Conservation (phyloP, 495 filamentous ascomycete species). For the Penicillium lagena region DNA sequence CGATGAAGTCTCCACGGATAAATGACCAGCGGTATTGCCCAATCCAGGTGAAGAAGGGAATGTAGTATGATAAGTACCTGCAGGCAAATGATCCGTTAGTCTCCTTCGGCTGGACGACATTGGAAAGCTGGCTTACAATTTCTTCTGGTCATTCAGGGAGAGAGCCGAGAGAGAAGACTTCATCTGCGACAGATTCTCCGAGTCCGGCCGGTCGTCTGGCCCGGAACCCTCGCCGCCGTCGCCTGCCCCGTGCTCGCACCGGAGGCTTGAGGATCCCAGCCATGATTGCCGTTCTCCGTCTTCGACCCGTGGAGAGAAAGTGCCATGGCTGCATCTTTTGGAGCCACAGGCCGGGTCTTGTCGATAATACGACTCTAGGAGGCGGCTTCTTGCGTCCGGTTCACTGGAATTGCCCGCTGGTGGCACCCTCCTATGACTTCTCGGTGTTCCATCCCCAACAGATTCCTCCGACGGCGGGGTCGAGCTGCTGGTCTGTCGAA, state of each 20-base stretch:
- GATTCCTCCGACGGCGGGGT: constrained; percentile 1
- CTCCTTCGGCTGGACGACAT: background rate
- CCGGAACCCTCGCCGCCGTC: constrained; percentile 3
- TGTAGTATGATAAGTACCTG: constrained; percentile 90
- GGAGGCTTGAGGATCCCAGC: background rate
- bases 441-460: constrained; percentile 2
- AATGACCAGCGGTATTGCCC: constrained; percentile 74
- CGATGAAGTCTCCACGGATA: constrained; percentile 79
- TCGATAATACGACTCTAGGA: constrained; percentile 34
- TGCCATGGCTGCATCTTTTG: constrained; percentile 63
- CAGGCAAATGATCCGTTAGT: constrained; percentile 13
- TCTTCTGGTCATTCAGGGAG: constrained; percentile 25
- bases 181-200: constrained; percentile 28
- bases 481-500: constrained; percentile 15
- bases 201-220: constrained; percentile 12
- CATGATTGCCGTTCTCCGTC: constrained; percentile 40
- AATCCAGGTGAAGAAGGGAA: constrained; percentile 87
- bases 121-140: constrained; percentile 19
- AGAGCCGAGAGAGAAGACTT: constrained; percentile 22
- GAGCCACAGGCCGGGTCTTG: constrained; percentile 30
- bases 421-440: background rate
- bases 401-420: constrained; percentile 11
- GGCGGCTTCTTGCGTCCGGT: constrained; percentile 25
- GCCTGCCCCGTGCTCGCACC: constrained; percentile 6
- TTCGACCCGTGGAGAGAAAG: constrained; percentile 65